Evolutionary conservation across 495 filamentous ascomycete species (phyloP).

Genomic region (Neurospora tetrasperma): DNA sequence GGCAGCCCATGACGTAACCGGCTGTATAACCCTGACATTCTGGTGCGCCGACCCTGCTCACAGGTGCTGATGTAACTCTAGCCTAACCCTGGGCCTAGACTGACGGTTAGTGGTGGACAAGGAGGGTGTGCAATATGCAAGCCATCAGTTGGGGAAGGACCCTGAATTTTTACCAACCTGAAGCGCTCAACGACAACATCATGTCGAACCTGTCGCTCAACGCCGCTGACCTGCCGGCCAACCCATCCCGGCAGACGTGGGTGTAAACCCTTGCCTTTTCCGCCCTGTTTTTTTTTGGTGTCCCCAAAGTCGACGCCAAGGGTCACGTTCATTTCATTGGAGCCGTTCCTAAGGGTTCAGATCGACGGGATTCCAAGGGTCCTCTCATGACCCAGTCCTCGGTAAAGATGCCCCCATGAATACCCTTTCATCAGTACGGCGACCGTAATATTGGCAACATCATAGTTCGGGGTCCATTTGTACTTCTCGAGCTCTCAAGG

Average conservation of each 20-base stretch:
- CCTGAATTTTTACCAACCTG: constrained; percentile 15
- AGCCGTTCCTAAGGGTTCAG: neutral
- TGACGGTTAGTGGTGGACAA: constrained; percentile 7
- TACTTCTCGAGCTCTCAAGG: neutral
- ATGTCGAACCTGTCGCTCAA: neutral
- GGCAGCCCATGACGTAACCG: neutral
- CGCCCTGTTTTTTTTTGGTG: neutral
- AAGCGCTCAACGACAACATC: neutral
- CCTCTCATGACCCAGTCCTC: neutral
- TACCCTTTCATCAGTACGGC: neutral
- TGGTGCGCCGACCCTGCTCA: neutral
- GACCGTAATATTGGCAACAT: neutral
- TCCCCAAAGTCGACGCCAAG: neutral
- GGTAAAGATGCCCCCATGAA: neutral
- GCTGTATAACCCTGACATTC: neutral
- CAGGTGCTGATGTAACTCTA: constrained; percentile 1
- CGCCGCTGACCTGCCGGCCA: neutral
- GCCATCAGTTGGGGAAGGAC: constrained; percentile 24
- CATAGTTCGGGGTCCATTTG: neutral
- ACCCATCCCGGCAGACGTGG: neutral
- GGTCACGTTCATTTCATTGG: neutral
- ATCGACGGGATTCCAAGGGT: neutral
- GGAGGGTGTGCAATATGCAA: constrained; percentile 16
- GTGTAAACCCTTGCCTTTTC: neutral
- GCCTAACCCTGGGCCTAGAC: neutral